These are phyloP conservation scores for Wickerhamiella parazyma DNA, from an alignment of 805 yeast genomes.

Conservation along the genomic window DNA sequence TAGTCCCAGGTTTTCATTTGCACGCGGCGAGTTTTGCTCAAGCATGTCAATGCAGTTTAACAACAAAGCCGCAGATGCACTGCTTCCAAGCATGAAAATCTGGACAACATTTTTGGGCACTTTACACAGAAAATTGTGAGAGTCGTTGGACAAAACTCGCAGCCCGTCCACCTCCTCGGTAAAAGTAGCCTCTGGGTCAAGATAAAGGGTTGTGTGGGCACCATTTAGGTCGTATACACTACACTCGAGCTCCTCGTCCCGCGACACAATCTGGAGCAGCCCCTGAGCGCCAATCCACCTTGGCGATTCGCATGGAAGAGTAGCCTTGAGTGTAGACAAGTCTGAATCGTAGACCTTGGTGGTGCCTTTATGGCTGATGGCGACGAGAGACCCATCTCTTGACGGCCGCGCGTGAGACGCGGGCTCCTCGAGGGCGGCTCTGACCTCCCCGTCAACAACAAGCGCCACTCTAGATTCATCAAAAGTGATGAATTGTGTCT, in stretches of 20 bases:
- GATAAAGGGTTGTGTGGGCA: neutral
- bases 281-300: constrained; percentile 5
- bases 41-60: constrained; percentile 64
- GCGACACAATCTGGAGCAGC: neutral
- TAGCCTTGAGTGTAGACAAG: neutral
- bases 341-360: neutral
- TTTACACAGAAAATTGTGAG: constrained; percentile 47
- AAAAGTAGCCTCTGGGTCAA: constrained; percentile 20
- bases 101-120: constrained; percentile 46
- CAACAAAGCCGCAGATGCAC: constrained; percentile 67
- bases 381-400: neutral
- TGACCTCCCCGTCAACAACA: neutral
- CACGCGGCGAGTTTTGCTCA: constrained; percentile 57
- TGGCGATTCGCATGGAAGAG: neutral
- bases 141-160: constrained; percentile 43
- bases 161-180: constrained; percentile 53
- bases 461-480: too few relatives aligned
- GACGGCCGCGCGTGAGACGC: neutral
- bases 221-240: constrained; percentile 3
- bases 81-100: constrained; percentile 70
- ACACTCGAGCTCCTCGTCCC: constrained; percentile 1
- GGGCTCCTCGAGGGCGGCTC: neutral
- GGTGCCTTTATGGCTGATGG: neutral
- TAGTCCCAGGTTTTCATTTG: constrained; percentile 57
- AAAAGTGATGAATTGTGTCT: too few relatives aligned